Evolutionary conservation across 2,329 filamentous ascomycete species (phyloP).

Genomic region (Arthroderma sp.): DNA sequence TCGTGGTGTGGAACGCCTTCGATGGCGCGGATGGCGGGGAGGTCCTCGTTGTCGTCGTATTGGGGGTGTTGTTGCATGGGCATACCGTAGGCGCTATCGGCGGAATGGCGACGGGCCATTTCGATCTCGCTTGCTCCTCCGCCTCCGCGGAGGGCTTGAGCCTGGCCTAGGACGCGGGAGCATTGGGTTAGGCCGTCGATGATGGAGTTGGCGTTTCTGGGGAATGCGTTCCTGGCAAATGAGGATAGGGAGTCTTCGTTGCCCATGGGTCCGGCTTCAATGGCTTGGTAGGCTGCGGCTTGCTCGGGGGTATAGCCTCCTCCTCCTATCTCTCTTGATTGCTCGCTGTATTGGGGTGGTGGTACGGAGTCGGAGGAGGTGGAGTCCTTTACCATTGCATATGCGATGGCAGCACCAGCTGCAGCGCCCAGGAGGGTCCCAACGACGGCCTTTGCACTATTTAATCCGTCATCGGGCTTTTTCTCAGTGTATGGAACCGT

Average conservation of each 20-base stretch:
- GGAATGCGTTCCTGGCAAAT: slow-evolving; percentile 22
- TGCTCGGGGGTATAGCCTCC: slow-evolving; percentile 11
- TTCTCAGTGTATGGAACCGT: slow-evolving; percentile 27
- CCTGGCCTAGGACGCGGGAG: slow-evolving; percentile 9
- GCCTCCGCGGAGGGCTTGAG: slow-evolving; percentile 6
- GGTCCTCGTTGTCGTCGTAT: no score
- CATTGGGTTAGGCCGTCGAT: slow-evolving; percentile 25
- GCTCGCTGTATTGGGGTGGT: slow-evolving; percentile 15
- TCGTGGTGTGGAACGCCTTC: slow-evolving; percentile 22
- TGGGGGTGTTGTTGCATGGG: slow-evolving; percentile 10
- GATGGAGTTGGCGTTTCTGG: slow-evolving; percentile 30
- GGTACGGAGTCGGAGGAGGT: slow-evolving; percentile 14
- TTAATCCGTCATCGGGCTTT: slow-evolving; percentile 10
- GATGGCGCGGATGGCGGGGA: slow-evolving; percentile 24
- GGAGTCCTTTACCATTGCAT: slow-evolving; percentile 49
- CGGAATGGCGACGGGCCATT: slow-evolving; percentile 20
- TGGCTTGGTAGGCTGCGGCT: slow-evolving; percentile 12
- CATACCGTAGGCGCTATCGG: slow-evolving; percentile 23
- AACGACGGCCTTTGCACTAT: slow-evolving; percentile 50
- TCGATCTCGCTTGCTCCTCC: slow-evolving; percentile 1
- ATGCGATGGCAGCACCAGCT: slow-evolving; percentile 62
- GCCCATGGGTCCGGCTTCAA: not conserved
- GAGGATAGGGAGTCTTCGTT: slow-evolving; percentile 18
- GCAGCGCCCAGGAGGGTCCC: slow-evolving; percentile 68
- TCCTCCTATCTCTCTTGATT: no score